Evolutionary conservation across 2,329 filamentous ascomycete genomes (phyloP), one percentile per base, ranked within the genome.

Genomic region (Tolypocladium tropicale): DNA sequence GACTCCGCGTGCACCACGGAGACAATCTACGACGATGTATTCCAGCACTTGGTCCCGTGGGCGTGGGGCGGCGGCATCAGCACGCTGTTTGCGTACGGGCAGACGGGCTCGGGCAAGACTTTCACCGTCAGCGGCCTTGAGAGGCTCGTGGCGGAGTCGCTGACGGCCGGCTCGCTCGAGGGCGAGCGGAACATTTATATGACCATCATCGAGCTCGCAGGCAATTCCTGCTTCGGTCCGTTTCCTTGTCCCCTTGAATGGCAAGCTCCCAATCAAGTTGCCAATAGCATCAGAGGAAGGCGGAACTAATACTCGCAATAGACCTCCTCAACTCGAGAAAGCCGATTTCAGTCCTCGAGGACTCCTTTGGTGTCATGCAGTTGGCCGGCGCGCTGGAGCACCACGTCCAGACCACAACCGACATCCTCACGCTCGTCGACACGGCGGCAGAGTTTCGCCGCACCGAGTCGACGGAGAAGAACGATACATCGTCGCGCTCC

Each of bases 101-200:
- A 78, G 59, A 78, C 76, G 0, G 75, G 76, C 9, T 78, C 76
- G 1, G 76, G 76, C 14, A 78, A 78, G 63, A 78, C 75, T 1
- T 72, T 67, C 57, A 77, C 74, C 1, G 67, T 78, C 54, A 74
- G 67, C 55, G 65, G 66, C 2, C 63, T 79, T 0, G 71, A 77
- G 60, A 58, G 69, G 12, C 67, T 76, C 2, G 72, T 75, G 6
- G 71, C 71, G 2, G 64, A 68, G 39, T 65, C 70, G 0, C 50
- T 75, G 14, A 67, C 72, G 63, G 61, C 55, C 1, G 59, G 62
- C 3, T 54, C 53, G 0, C 59, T 67, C 0, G 57, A 61, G 4
- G 68, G 66, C 34, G 39, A 60, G 1, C 64, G 69, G 21, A 64
- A 63, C n/a, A 61, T 76, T 33, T 67, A 66, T 55, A 59, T 74